Evolutionary conservation across 2,329 filamentous ascomycete species (phyloP).

Genomic region (Penicillium sp.): DNA sequence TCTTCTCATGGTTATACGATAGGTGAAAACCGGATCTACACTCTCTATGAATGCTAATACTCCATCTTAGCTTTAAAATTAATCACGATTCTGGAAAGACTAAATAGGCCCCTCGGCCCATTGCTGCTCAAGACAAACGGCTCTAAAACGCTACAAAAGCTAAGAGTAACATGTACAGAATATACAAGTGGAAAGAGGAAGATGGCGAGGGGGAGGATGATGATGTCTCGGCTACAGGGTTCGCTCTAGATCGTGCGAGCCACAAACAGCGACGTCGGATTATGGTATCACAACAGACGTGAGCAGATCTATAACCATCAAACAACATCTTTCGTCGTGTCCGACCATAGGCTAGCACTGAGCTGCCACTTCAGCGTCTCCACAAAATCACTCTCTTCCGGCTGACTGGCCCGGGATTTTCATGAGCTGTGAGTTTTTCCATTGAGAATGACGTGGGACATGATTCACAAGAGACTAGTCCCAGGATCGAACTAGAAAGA

Average conservation of each 20-base stretch:
- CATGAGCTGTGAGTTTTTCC: neutral
- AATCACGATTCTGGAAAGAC: too few relatives aligned
- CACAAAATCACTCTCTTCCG: neutral
- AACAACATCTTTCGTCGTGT: constrained; percentile 1
- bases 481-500: neutral
- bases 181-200: neutral
- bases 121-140: too few relatives aligned
- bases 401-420: neutral
- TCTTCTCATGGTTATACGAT: too few relatives aligned
- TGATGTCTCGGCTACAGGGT: too few relatives aligned
- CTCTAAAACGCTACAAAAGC: too few relatives aligned
- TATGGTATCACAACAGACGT: constrained; percentile 1
- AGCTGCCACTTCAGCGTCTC: neutral
- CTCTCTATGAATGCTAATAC: too few relatives aligned
- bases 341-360: constrained; percentile 6
- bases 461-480: neutral
- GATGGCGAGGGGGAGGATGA: neutral
- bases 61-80: too few relatives aligned
- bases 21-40: too few relatives aligned
- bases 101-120: too few relatives aligned
- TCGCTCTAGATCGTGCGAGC: neutral
- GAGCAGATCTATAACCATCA: constrained; percentile 3
- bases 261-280: neutral
- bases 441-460: neutral
- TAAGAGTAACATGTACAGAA: neutral